A percentile compares a stretch with the other conserved stretches of the same genome.
These are phyloP conservation scores for Miscanthus lutarioriparius DNA, from an alignment of 176 grass and related monocot species.

Conservation along the genomic window DNA sequence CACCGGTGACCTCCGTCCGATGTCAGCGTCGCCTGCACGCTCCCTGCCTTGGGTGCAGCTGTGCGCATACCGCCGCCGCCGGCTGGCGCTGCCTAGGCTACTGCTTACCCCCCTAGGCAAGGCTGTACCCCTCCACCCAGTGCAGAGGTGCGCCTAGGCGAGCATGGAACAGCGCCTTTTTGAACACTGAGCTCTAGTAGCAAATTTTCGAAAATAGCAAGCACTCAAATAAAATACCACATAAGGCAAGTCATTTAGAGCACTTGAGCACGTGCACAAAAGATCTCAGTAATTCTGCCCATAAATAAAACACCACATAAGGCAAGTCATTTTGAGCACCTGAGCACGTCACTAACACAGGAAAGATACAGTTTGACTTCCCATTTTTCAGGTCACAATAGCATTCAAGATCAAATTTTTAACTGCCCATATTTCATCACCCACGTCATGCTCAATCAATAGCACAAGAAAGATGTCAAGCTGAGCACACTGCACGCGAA, in stretches of 20 bases:
- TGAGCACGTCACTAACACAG: not conserved
- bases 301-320: not conserved
- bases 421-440: not conserved
- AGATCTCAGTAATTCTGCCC: not conserved
- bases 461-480: not conserved
- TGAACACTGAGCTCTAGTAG: not conserved
- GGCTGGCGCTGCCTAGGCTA: too few species aligned
- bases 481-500: not conserved
- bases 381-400: not conserved
- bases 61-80: too few species aligned
- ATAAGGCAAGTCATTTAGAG: not conserved
- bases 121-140: too few species aligned
- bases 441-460: not conserved
- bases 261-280: not conserved
- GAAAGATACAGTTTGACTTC: not conserved
- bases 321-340: not conserved
- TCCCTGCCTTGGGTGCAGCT: too few species aligned
- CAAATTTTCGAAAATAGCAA: constrained; percentile 5
- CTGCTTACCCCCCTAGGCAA: too few species aligned
- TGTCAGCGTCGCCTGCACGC: too few species aligned
- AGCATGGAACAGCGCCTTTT: too few species aligned
- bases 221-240: not conserved
- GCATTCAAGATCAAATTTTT: not conserved
- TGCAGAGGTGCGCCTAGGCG: too few species aligned
- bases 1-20: too few species aligned